Percentiles rank a stretch among this genome's conserved stretches.
Evolutionary conservation across 257 asterid species (phyloP).

Genomic region (Verbascum thapsus): DNA sequence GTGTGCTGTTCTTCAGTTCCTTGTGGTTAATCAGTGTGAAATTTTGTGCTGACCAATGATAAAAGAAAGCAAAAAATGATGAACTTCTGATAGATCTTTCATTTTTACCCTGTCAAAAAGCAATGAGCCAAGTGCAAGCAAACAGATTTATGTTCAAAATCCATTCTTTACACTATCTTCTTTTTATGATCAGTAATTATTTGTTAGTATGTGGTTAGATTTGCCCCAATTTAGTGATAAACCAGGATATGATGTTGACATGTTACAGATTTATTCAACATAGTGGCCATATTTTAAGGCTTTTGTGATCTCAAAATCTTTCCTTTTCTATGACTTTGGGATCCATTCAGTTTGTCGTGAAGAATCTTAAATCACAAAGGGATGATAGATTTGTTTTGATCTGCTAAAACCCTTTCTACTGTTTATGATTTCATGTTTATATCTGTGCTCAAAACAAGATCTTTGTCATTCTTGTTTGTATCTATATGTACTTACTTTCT

Average conservation of each 20-base stretch:
- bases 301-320: slow-evolving; percentile 36
- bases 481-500: slow-evolving; percentile 35
- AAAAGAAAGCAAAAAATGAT: slow-evolving; percentile 25
- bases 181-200: slow-evolving; percentile 28
- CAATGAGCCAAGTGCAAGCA: slow-evolving; percentile 33
- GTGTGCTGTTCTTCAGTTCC: slow-evolving; percentile 24
- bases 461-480: slow-evolving; percentile 47
- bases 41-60: slow-evolving; percentile 35
- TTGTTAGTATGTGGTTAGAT: slow-evolving; percentile 24
- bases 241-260: slow-evolving; percentile 36
- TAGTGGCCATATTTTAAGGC: no score
- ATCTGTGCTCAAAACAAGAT: slow-evolving; percentile 40
- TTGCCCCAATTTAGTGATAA: slow-evolving; percentile 19
- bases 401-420: slow-evolving; percentile 35
- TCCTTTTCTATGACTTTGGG: slow-evolving; percentile 49
- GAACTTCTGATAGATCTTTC: slow-evolving; percentile 15
- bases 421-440: slow-evolving; percentile 42
- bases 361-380: slow-evolving; percentile 47
- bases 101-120: slow-evolving; percentile 33
- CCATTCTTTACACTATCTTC: slow-evolving; percentile 20
- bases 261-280: slow-evolving; percentile 39
- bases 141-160: slow-evolving; percentile 32
- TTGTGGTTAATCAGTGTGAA: background rate
- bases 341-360: slow-evolving; percentile 53
- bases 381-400: slow-evolving; percentile 27